These are phyloP conservation scores for Aphanomyces invadans DNA, from an alignment of 352 stramenopile genomes.

Conservation along the genomic window DNA sequence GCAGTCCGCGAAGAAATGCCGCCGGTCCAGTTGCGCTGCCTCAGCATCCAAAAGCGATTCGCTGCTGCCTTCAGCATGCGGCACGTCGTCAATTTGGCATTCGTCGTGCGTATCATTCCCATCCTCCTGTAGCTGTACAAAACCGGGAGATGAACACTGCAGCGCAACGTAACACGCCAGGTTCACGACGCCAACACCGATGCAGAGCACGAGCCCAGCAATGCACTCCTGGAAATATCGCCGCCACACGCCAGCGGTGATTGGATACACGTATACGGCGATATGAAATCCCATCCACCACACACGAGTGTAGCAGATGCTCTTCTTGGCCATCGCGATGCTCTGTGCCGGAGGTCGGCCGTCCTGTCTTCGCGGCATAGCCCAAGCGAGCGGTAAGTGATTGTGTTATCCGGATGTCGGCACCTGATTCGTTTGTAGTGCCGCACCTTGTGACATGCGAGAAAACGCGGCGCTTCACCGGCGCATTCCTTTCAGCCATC, in stretches of 20 bases:
- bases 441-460: too few species aligned
- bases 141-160: slow-evolving; percentile 59
- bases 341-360: slow-evolving; percentile 6
- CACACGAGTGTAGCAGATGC: slow-evolving; percentile 54
- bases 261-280: slow-evolving; percentile 45
- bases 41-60: slow-evolving; percentile 30
- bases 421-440: too few species aligned
- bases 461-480: too few species aligned
- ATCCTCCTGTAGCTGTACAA: slow-evolving; percentile 28
- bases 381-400: too few species aligned
- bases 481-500: too few species aligned
- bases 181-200: slow-evolving; percentile 37
- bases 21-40: neutral
- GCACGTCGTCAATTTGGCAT: neutral
- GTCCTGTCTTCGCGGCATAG: neutral
- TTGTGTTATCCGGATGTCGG: neutral
- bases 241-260: slow-evolving; percentile 34
- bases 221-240: slow-evolving; percentile 28
- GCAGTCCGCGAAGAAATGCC: slow-evolving; percentile 54
- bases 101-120: neutral
- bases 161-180: slow-evolving; percentile 42
- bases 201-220: slow-evolving; percentile 35
- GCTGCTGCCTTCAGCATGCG: slow-evolving; percentile 25
- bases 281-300: slow-evolving; percentile 66
- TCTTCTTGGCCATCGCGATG: slow-evolving; percentile 30